Percentiles rank a stretch among this genome's conserved stretches.
Conservation (phyloP, 2,329 filamentous ascomycete genomes). For the Teratosphaeriaceae sp. region DNA sequence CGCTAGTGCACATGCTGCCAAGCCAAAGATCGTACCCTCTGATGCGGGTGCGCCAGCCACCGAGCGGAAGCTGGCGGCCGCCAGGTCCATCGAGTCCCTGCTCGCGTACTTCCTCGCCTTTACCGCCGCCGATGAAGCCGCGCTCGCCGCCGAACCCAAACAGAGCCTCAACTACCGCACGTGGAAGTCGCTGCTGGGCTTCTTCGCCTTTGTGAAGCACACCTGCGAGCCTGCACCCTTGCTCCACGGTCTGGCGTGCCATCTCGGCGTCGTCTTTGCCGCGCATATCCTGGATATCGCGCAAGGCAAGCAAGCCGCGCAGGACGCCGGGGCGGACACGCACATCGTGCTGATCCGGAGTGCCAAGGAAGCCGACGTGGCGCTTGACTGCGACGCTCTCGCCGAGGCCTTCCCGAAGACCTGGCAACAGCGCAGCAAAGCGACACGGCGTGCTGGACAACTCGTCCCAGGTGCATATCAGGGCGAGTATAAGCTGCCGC, state of each 20-base stretch:
- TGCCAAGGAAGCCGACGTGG: slow-evolving; percentile 16
- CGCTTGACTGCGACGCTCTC: slow-evolving; percentile 30
- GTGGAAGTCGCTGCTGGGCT: slow-evolving; percentile 24
- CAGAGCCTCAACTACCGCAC: slow-evolving; percentile 14
- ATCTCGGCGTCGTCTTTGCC: slow-evolving; percentile 35
- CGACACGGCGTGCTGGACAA: slow-evolving; percentile 20
- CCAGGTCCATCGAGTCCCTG: slow-evolving; percentile 41
- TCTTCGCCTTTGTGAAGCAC: slow-evolving; percentile 22
- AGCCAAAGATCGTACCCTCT: slow-evolving; percentile 4
- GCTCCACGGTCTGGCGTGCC: slow-evolving; percentile 36
- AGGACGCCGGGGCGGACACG: slow-evolving; percentile 10
- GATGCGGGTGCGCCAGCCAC: slow-evolving; percentile 11
- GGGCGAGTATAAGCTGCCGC: slow-evolving; percentile 36
- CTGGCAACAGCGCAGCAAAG: slow-evolving; percentile 29
- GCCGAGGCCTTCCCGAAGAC: slow-evolving; percentile 32
- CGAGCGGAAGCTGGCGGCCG: slow-evolving; percentile 27
- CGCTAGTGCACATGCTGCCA: slow-evolving; percentile 31
- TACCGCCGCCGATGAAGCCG: slow-evolving; percentile 24
- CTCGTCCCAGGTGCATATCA: slow-evolving; percentile 25
- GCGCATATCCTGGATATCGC: slow-evolving; percentile 28
- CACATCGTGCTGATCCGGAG: slow-evolving; percentile 14
- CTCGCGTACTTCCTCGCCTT: slow-evolving; percentile 33
- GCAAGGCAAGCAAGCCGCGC: background rate
- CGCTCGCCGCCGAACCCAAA: slow-evolving; percentile 18
- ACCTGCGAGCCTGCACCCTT: slow-evolving; percentile 21